A percentile compares a stretch with the other conserved stretches of the same genome.
These are phyloP conservation scores for Sphaerulina populicola DNA, from an alignment of 2,329 filamentous ascomycete species.

Conservation along the genomic window DNA sequence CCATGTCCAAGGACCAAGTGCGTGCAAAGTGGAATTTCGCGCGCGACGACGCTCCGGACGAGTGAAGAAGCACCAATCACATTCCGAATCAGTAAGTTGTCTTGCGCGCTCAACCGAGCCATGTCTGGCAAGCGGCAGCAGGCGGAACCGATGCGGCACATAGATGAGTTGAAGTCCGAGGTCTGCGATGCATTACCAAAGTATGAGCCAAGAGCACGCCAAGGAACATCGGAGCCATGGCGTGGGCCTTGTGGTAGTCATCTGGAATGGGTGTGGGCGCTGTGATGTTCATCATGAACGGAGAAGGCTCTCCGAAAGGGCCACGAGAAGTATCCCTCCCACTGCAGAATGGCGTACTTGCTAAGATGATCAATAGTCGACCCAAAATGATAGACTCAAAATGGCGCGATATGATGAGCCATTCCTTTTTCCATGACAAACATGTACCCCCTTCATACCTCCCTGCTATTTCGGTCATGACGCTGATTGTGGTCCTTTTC, in stretches of 20 bases:
- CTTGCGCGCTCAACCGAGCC: background rate
- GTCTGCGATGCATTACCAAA: background rate
- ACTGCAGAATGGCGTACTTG: constrained; percentile 14
- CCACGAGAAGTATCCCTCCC: constrained; percentile 20
- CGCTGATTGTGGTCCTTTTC: too few species aligned
- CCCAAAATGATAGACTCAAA: background rate
- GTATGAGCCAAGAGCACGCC: background rate
- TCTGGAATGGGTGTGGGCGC: background rate
- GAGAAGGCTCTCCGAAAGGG: background rate
- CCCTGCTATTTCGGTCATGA: too few species aligned
- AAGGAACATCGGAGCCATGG: background rate
- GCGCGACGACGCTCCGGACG: constrained; percentile 16
- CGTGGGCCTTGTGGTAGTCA: background rate
- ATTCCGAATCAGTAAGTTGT: background rate
- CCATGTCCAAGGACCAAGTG: constrained; percentile 76
- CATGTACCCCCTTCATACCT: too few species aligned
- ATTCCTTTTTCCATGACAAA: too few species aligned
- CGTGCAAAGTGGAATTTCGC: constrained; percentile 26
- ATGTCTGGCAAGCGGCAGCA: background rate
- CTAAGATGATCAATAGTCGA: constrained; percentile 16
- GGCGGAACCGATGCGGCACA: background rate
- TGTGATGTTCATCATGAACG: background rate
- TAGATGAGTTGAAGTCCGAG: background rate
- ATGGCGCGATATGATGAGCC: background rate
- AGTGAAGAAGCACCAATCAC: constrained; percentile 9